Evolutionary conservation across 192 early-diverging fungal species (phyloP), one percentile per base, ranked within the genome.

Genomic region (Chytriomyces confervae): DNA sequence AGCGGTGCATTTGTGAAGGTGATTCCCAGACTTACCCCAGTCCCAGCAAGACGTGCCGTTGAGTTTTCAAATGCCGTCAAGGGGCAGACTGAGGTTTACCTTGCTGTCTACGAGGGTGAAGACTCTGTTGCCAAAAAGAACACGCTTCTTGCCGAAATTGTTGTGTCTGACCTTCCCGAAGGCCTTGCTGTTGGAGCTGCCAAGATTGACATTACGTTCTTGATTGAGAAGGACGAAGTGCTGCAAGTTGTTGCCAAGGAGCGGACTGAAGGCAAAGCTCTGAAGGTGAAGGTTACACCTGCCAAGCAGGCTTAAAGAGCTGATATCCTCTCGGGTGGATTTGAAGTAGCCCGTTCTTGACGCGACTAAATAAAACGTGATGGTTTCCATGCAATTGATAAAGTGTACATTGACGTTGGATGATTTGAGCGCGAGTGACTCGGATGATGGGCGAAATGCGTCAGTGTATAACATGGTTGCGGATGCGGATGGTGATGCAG

Each of bases 71-170:
- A 92, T 70, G 84, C 89, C 27, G 82, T 74, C 18, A 89, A 86
- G 61, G 89, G 88, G 62, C 93, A 94, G 70, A 83, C 80, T 43
- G 89, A 91, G 53, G 89, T 92, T 20, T 96, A 92, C 83, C 76
- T 98, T 77, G 90, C 93, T 23, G 76, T 77, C 29, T 91, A 91
- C 79, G 94, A 98, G 88, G 93, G 93, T 75, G 93, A 96, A 77
- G 83, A 69, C 53, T 71, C 62, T 44, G 69, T 83, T 50, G 85
- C 81, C 16, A 80, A 85, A 78, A 81, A 91, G 24, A 86, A 84
- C 62, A 80, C 82, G 62, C 79, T 91, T 11, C 71, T 95, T 64
- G 87, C 86, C n/a, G 92, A 94, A 83, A 83, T 91, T 74, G 89
- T 90, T 29, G 72, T 94, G 49, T 79, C 85, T 18, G 85, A 87